Evolutionary conservation across 2,329 filamentous ascomycete genomes (phyloP).

Genomic region (Pseudogymnoascus verrucosus): DNA sequence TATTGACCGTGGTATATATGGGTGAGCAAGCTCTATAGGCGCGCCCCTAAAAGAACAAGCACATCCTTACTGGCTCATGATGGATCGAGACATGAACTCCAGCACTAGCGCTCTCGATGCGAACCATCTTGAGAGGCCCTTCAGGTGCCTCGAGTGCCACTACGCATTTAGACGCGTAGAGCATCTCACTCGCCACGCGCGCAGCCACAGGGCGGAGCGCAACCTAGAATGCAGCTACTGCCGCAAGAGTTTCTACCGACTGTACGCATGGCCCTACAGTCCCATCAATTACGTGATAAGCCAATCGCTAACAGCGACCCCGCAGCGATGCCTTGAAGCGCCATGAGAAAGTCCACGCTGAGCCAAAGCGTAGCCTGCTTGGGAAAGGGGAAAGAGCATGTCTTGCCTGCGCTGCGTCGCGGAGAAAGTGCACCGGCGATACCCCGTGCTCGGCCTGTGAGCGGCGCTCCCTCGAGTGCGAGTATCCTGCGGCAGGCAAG

Average conservation of each 20-base stretch:
- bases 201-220: slow-evolving; percentile 18
- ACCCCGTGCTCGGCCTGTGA: slow-evolving; percentile 17
- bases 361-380: slow-evolving; percentile 18
- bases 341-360: slow-evolving; percentile 20
- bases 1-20: neutral
- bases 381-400: slow-evolving; percentile 19
- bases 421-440: slow-evolving; percentile 20
- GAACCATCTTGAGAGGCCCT: neutral
- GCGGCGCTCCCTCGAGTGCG: slow-evolving; percentile 17
- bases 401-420: slow-evolving; percentile 16
- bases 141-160: slow-evolving; percentile 17
- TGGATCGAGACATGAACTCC: neutral
- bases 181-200: slow-evolving; percentile 20
- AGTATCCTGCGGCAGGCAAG: slow-evolving; percentile 12
- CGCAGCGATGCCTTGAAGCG: slow-evolving; percentile 20
- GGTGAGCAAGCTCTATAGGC: neutral
- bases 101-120: neutral
- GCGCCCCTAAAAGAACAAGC: neutral
- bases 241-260: slow-evolving; percentile 20
- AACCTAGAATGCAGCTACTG: slow-evolving; percentile 19
- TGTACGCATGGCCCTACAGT: slow-evolving; percentile 12
- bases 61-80: neutral
- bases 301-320: neutral
- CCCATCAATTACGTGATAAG: neutral
- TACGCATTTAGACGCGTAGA: slow-evolving; percentile 19